Evolutionary conservation across 208 protist species (phyloP).

Genomic region (Wallacemonas sp.): DNA sequence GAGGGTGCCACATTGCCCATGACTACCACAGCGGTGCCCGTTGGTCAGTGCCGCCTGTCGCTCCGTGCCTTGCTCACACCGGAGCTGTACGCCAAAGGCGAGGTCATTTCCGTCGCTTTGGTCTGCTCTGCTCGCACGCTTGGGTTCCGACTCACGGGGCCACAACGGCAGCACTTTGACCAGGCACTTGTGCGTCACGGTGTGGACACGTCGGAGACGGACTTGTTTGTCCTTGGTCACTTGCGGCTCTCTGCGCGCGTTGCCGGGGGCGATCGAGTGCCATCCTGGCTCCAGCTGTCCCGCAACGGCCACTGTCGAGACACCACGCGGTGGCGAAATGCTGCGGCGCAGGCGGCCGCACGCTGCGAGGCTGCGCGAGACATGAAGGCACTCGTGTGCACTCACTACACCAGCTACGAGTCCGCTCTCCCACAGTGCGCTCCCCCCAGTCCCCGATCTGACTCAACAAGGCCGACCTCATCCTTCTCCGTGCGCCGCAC

Average conservation of each 20-base stretch:
- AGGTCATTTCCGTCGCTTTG: constrained; percentile 40
- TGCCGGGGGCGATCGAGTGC: constrained; percentile 25
- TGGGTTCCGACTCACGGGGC: constrained; percentile 4
- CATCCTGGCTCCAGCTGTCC: constrained; percentile 37
- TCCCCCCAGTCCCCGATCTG: too few species aligned
- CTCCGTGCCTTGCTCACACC: constrained; percentile 25
- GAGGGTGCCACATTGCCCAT: not conserved
- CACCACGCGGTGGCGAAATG: constrained; percentile 3
- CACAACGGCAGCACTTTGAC: constrained; percentile 17
- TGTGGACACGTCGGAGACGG: not conserved
- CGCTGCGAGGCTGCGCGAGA: not conserved
- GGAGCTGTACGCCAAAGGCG: constrained; percentile 27
- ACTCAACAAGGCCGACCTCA: too few species aligned
- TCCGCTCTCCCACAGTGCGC: too few species aligned
- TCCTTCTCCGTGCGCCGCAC: too few species aligned
- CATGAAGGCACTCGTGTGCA: constrained; percentile 2
- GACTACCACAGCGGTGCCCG: not conserved
- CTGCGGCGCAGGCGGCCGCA: not conserved
- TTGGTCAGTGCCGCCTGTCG: constrained; percentile 4
- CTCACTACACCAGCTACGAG: not conserved
- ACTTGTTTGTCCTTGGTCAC: constrained; percentile 18
- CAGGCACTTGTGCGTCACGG: not conserved
- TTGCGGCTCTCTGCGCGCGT: constrained; percentile 33
- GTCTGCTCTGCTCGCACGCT: constrained; percentile 19
- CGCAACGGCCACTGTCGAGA: too few species aligned